Conservation (phyloP, 495 filamentous ascomycete genomes). For the Penicillium bialowiezense region DNA sequence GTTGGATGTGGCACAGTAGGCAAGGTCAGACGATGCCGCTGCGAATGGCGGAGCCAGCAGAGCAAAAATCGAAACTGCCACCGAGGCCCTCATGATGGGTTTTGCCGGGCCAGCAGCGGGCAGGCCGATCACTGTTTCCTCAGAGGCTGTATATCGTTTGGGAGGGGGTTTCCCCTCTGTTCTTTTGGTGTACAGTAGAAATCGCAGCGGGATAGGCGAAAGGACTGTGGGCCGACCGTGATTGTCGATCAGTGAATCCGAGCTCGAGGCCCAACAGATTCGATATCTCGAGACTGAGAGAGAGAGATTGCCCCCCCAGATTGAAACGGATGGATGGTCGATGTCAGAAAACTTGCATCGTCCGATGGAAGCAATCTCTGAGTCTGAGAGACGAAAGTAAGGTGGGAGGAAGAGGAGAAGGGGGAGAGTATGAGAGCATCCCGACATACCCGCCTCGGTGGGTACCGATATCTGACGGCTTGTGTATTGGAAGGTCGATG, state of each 20-base stretch:
- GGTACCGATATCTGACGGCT: not conserved
- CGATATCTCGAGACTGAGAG: no score
- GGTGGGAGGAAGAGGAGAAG: not conserved
- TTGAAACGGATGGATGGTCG: not conserved
- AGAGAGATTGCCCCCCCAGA: constrained; percentile 16
- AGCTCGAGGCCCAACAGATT: not conserved
- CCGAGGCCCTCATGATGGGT: constrained; percentile 16
- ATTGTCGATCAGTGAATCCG: constrained; percentile 14
- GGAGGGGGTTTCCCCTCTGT: not conserved
- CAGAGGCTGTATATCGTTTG: no score
- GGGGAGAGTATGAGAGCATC: constrained; percentile 8
- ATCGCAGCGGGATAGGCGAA: not conserved
- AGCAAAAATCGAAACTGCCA: constrained; percentile 11
- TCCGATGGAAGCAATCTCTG: not conserved
- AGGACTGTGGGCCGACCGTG: constrained; percentile 18
- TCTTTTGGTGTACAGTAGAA: no score
- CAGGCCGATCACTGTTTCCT: not conserved
- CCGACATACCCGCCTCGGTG: constrained; percentile 10
- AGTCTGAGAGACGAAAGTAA: not conserved
- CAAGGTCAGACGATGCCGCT: constrained; percentile 19
- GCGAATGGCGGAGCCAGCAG: constrained; percentile 17
- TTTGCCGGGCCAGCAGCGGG: not conserved
- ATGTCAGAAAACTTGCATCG: constrained; percentile 16
- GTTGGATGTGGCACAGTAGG: constrained; percentile 47
- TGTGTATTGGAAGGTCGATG: no score